Percentiles rank a stretch among this genome's conserved stretches.
Evolutionary conservation across 2,329 filamentous ascomycete species (phyloP).

Genomic region (Arthrobotrys iridis): DNA sequence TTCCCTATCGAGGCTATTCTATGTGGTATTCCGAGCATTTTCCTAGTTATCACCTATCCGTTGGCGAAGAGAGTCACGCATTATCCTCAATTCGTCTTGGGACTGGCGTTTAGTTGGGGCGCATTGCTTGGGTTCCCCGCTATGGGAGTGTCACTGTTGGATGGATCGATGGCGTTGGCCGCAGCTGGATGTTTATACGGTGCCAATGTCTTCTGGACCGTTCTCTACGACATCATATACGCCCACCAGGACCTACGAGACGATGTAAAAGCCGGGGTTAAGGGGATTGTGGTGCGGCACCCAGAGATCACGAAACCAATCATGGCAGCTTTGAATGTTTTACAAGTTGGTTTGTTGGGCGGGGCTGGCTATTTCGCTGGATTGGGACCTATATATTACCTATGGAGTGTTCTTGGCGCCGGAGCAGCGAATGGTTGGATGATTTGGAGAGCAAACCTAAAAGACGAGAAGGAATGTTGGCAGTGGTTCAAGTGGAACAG

Average conservation of each 20-base stretch:
- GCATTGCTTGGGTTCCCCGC: slow-evolving; percentile 88
- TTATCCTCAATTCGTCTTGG: slow-evolving; percentile 85
- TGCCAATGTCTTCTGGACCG: slow-evolving; percentile 85
- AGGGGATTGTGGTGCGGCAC: slow-evolving; percentile 84
- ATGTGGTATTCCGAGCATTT: slow-evolving; percentile 79
- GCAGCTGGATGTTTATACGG: slow-evolving; percentile 77
- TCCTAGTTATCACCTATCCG: slow-evolving; percentile 79
- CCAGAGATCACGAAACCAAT: slow-evolving; percentile 80
- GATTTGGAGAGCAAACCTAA: slow-evolving; percentile 74
- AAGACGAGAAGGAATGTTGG: slow-evolving; percentile 75
- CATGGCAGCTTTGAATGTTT: slow-evolving; percentile 73
- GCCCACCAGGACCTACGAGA: slow-evolving; percentile 91
- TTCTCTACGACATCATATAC: slow-evolving; percentile 92
- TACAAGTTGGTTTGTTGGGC: slow-evolving; percentile 75
- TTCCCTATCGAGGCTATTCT: slow-evolving; percentile 78
- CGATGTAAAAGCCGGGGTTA: slow-evolving; percentile 85
- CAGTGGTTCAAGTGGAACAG: slow-evolving; percentile 71
- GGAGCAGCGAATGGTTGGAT: slow-evolving; percentile 71
- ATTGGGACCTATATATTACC: slow-evolving; percentile 75
- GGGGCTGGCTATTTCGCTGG: slow-evolving; percentile 74
- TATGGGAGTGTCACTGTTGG: slow-evolving; percentile 78
- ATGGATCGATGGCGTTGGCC: slow-evolving; percentile 69
- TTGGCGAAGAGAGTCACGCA: slow-evolving; percentile 86
- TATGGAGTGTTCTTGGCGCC: slow-evolving; percentile 74
- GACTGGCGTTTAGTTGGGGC: slow-evolving; percentile 88